Conservation (phyloP, 345 rosid species). For the Triadica sebifera region DNA sequence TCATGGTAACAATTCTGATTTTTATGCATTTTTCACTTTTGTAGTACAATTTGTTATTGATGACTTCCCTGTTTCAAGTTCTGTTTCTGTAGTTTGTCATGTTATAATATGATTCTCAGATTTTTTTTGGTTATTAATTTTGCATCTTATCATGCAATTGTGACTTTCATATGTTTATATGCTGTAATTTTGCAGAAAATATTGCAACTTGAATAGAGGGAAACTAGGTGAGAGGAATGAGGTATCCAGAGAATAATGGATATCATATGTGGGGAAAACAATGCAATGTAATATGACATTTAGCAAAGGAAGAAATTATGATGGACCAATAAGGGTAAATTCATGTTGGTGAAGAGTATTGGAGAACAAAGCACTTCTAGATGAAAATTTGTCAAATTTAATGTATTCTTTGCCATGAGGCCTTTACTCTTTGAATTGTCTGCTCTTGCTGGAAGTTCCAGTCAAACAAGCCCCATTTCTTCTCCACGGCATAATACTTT, state of each 20-base stretch:
- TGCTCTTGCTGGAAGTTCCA: neutral
- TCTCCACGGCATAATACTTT: neutral
- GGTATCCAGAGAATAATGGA: neutral
- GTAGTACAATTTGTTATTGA: neutral
- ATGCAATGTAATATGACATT: neutral
- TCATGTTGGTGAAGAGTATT: neutral
- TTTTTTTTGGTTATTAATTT: neutral
- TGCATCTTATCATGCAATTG: neutral
- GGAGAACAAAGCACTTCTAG: neutral
- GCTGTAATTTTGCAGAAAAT: conserved; percentile 18
- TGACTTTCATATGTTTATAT: neutral
- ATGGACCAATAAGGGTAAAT: neutral
- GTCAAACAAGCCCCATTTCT: neutral
- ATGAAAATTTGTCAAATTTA: neutral
- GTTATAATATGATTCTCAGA: neutral
- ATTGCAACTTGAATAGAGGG: conserved; percentile 9
- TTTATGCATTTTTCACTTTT: neutral
- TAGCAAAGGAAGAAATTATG: too few relatives aligned
- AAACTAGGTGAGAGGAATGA: conserved; percentile 13
- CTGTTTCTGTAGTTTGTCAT: neutral
- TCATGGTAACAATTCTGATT: conserved; percentile 16
- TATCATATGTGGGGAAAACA: neutral
- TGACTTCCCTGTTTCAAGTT: neutral
- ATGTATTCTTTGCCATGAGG: neutral
- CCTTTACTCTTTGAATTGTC: neutral